These are phyloP conservation scores for Camellia lanceoleosa DNA, from an alignment of 148 eudicot species.

Conservation along the genomic window DNA sequence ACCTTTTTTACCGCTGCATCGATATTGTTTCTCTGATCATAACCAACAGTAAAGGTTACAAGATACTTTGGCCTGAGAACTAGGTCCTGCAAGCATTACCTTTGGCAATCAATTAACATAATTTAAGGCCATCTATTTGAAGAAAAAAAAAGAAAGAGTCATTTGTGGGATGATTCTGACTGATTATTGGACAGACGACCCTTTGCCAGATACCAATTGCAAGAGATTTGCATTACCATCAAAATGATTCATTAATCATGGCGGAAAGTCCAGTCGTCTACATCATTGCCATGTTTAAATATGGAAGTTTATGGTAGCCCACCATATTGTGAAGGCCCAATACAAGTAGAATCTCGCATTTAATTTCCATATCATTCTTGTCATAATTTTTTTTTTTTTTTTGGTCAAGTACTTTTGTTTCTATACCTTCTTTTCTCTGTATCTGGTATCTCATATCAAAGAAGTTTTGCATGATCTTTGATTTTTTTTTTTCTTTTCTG, in stretches of 20 bases:
- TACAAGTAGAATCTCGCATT: background rate
- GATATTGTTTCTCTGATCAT: constrained; percentile 60
- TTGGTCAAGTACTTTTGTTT: background rate
- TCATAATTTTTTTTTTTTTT: background rate
- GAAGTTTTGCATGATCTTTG: too few relatives aligned
- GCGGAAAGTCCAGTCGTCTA: background rate
- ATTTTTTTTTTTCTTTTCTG: background rate
- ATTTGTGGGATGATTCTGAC: too few relatives aligned
- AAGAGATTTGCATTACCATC: too few relatives aligned
- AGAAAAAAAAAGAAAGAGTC: too few relatives aligned
- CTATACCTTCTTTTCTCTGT: background rate
- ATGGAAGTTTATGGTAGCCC: background rate
- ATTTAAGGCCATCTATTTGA: background rate
- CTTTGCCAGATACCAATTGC: too few relatives aligned
- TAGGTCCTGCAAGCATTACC: constrained; percentile 52
- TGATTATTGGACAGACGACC: too few relatives aligned
- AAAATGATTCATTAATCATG: background rate
- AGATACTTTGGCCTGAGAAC: constrained; percentile 57
- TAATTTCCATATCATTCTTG: background rate
- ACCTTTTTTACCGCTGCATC: constrained; percentile 85
- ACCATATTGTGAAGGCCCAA: background rate
- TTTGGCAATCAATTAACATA: background rate
- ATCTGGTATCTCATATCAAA: too few relatives aligned
- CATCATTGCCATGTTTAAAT: background rate
- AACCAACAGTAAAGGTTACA: constrained; percentile 80